Percentiles rank a stretch among this genome's conserved stretches.
Evolutionary conservation across 371 early-diverging fungal species (phyloP).

Genomic region (Paramicrosporidium saccamoebae): DNA sequence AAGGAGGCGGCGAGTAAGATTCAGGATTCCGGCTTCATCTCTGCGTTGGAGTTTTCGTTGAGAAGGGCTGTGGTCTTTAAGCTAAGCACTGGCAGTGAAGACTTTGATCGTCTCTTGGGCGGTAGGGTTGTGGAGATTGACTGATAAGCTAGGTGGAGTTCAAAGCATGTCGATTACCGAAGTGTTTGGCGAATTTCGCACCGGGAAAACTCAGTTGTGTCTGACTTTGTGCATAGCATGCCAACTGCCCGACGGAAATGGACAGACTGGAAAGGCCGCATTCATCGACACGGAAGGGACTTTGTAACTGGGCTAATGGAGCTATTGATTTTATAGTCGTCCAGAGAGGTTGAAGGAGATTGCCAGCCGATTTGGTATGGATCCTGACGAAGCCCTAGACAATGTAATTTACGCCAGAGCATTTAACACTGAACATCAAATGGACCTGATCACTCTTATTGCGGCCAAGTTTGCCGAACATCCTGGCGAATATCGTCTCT

Average conservation of each 20-base stretch:
- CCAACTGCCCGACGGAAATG: conserved; percentile 32
- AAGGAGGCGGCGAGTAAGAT: conserved; percentile 22
- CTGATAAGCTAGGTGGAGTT: conserved; percentile 30
- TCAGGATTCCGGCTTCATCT: conserved; percentile 10
- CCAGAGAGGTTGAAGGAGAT: conserved; percentile 37
- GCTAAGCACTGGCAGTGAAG: conserved; percentile 59
- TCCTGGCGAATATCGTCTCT: conserved; percentile 16
- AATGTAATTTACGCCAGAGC: conserved; percentile 36
- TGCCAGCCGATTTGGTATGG: conserved; percentile 31
- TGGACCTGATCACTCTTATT: conserved; percentile 27
- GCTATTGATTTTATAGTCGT: conserved; percentile 6
- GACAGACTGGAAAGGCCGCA: conserved; percentile 23
- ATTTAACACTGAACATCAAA: conserved; percentile 47
- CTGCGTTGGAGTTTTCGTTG: conserved; percentile 43
- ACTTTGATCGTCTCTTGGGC: conserved; percentile 56
- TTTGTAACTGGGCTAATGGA: no score
- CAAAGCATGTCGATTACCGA: conserved; percentile 68
- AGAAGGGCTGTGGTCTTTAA: conserved; percentile 39
- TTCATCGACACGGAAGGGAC: conserved; percentile 56
- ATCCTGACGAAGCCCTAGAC: conserved; percentile 19
- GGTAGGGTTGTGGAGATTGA: conserved; percentile 9
- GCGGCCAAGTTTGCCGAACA: conserved; percentile 37
- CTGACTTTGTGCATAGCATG: conserved; percentile 37
- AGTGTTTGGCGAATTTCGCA: conserved; percentile 38
- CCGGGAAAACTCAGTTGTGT: conserved; percentile 43